Evolutionary conservation across 768 basidiomycete species (phyloP), one percentile per base, ranked within the genome.

Genomic region (Saitozyma podzolica): DNA sequence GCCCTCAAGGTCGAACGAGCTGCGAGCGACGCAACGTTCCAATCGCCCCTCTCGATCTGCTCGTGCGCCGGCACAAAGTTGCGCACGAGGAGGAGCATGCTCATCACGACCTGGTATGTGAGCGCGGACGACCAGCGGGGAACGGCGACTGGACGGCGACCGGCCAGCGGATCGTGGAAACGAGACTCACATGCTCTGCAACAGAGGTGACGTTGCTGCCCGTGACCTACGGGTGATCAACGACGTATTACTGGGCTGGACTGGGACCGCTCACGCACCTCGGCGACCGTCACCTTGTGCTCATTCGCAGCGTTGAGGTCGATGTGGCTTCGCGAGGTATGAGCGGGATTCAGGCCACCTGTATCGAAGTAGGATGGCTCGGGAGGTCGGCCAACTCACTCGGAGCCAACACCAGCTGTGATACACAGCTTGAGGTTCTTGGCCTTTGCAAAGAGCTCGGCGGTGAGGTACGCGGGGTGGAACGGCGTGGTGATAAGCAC

Each of bases 401-500:
- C 92, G 17, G 89, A 91, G 9, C 91, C 90, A 52, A 92, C 91
- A 78, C 90, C 91, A 62, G 92, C 92, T 20, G 92, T 96, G 73
- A 94, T 84, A 73, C 89, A 90, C 59, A 94, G 77, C 81, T 91
- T 94, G 64, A 96, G 85, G 70, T 93, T 92, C 81, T 89, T 88
- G 40, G 92, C 91, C 85, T 91, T 76, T 29, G 69, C 64, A 50
- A 79, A 65, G 45, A 79, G 59, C 42, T 79, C 76, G 19, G 65
- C 70, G 16, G 78, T 76, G 39, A 76, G 67, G 65, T 79, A 79
- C 14, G 68, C 78, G 8, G 78, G 78, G 54, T 79, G 78, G 72
- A 79, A 79, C 13, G 77, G 77, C 0, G 77, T 78, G 10, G 75
- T 76, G 61, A 80, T 73, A 58, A 76, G 65, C 29, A 68, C 61